These are phyloP conservation scores for Whalleya microplaca DNA, from an alignment of 2,329 filamentous ascomycete genomes.

Conservation along the genomic window DNA sequence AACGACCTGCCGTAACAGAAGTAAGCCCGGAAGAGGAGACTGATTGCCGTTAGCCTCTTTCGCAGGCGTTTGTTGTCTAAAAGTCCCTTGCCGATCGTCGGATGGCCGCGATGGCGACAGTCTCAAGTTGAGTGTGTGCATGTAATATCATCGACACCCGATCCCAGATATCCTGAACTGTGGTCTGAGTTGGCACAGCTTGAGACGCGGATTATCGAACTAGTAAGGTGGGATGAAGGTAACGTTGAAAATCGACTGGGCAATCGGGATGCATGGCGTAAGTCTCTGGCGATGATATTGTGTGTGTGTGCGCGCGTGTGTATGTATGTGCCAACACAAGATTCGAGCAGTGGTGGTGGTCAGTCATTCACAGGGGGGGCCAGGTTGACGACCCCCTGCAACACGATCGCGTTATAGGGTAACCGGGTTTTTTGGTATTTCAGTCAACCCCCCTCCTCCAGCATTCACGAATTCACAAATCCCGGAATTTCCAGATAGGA, in stretches of 20 bases:
- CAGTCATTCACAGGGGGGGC: neutral
- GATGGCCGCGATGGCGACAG: constrained; percentile 14
- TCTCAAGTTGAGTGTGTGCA: constrained; percentile 15
- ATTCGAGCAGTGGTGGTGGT: no score
- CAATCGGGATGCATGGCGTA: constrained; percentile 15
- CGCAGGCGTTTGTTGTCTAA: constrained; percentile 13
- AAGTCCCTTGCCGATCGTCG: constrained; percentile 25
- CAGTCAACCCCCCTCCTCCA: constrained; percentile 9
- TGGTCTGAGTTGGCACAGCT: constrained; percentile 11
- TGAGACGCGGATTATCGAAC: constrained; percentile 10
- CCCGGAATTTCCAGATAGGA: constrained; percentile 10
- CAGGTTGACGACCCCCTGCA: constrained; percentile 10
- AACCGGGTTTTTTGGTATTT: constrained; percentile 22
- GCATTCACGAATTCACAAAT: constrained; percentile 4
- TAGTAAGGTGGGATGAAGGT: constrained; percentile 11
- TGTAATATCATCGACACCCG: constrained; percentile 15
- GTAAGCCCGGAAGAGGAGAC: constrained; percentile 12
- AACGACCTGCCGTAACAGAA: constrained; percentile 11
- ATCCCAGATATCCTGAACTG: constrained; percentile 10
- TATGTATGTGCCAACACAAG: no score
- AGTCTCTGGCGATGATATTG: neutral
- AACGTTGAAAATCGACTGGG: constrained; percentile 18
- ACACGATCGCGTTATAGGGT: constrained; percentile 8
- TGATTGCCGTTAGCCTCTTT: constrained; percentile 4
- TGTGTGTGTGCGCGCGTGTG: neutral